Base-by-base conservation (phyloP, 257 asterid species). In the Solanum piurae region DNA sequence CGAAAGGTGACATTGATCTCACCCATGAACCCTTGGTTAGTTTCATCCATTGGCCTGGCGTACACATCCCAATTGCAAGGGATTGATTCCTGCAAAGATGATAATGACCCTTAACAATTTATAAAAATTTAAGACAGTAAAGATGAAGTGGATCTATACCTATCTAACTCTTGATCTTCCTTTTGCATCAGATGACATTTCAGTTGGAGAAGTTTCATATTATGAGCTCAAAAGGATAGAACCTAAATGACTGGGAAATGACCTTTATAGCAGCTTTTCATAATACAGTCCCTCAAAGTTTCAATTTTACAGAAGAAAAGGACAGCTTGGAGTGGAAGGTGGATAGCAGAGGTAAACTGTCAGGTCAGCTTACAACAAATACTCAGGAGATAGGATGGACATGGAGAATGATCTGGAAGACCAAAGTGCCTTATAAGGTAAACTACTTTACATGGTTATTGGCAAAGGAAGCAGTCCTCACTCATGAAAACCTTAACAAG, bases 1-100 rank as follows among this genome's bases (percentile, higher is more conserved):
- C 99, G 91, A 93, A 97, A 75, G 98, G 99, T 37, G 99, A 97
- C 99, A 97, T 93, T 13, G 98, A 88, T 89, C 91, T 89, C 83
- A 92, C 88, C 99, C 98, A 97, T 23, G 89, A 86, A 10, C 95
- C 98, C 87, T 94, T 90, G 27, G 89, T 88, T 86, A 97, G 93
- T 89, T 93, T 92, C 93, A 92, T 94, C 99, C 99, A 95, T 86
- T 95, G 94, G 83, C 89, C 94, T 84, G 91, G 92, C 86, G 91
- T 90, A 89, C 99, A 97, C 98, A 95, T 95, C 88, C 98, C 99
- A 86, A 95, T 87, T 80, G 93, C 95, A 87, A 94, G 89, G 89
- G 98, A 92, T 85, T 84, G 83, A 91, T 97, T 97, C 93, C 99
- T 97, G 92, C 89, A 86, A 85, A 27, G 87, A 62, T 71, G 71